Evolutionary conservation across 306 rosid species (phyloP).

Genomic region (Ammopiptanthus mongolicus): DNA sequence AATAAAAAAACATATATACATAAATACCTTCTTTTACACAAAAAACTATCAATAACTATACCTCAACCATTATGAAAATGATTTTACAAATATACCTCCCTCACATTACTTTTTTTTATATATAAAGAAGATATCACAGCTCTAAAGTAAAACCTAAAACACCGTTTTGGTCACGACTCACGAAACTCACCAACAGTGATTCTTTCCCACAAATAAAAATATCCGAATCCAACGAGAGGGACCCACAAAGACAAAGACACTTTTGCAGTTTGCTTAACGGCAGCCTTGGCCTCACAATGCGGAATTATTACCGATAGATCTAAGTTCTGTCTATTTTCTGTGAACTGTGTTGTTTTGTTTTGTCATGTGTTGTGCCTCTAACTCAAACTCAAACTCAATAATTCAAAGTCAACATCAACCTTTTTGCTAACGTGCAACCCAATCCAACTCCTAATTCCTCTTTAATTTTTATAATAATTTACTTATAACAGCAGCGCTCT

Average conservation of each 20-base stretch:
- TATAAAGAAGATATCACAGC: too few relatives aligned
- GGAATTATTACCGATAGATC: not conserved
- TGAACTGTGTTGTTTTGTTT: not conserved
- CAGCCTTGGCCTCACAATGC: not conserved
- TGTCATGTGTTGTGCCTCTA: not conserved
- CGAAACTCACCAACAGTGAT: not conserved
- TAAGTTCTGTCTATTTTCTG: constrained; percentile 6
- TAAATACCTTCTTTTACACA: too few relatives aligned
- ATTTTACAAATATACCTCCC: too few relatives aligned
- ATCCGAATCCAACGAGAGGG: not conserved
- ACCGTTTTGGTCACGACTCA: not conserved
- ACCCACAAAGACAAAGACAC: constrained; percentile 19
- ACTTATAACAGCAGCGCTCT: not conserved
- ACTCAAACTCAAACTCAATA: not conserved
- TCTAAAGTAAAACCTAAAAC: too few relatives aligned
- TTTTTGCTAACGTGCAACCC: constrained; percentile 9
- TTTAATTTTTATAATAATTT: not conserved
- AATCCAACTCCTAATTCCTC: not conserved
- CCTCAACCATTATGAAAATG: too few relatives aligned
- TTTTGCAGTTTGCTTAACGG: constrained; percentile 22
- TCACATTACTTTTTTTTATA: too few relatives aligned
- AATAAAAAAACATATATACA: too few relatives aligned
- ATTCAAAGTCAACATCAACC: constrained; percentile 16
- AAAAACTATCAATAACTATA: too few relatives aligned
- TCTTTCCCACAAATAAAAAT: not conserved